Conservation (phyloP, 2,329 filamentous ascomycete genomes). For the Chalaropsis thielavioides region DNA sequence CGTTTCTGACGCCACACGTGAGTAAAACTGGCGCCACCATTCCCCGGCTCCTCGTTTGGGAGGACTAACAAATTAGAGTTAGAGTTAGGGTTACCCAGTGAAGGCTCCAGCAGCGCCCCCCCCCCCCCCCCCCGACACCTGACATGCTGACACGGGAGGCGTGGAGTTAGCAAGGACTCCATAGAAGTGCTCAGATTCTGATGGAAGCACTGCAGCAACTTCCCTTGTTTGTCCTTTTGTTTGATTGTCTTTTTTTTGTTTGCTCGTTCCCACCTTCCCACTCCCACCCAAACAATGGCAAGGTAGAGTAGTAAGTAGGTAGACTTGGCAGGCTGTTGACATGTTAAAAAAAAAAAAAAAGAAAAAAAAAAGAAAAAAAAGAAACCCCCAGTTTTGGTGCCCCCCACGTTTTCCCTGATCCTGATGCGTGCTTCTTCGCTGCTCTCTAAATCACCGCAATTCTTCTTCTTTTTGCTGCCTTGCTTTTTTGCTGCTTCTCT, state of each 20-base stretch:
- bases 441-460: too few species aligned
- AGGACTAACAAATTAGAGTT: not conserved
- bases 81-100: not conserved
- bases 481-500: too few species aligned
- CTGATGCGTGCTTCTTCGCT: too few species aligned
- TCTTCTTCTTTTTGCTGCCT: too few species aligned
- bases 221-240: not conserved
- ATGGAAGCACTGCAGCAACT: not conserved
- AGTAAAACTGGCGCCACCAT: conserved; percentile 8
- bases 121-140: not conserved
- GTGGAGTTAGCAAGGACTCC: not conserved
- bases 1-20: not conserved
- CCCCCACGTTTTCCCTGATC: too few species aligned
- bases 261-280: too few species aligned
- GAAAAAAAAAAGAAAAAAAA: too few species aligned
- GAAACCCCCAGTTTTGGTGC: too few species aligned
- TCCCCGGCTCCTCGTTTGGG: not conserved
- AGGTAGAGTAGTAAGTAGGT: too few species aligned
- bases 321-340: too few species aligned
- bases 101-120: not conserved
- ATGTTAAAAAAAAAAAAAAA: too few species aligned
- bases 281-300: too few species aligned
- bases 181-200: not conserved
- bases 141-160: not conserved
- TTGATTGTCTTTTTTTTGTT: not conserved